Evolutionary conservation across 192 early-diverging fungal genomes (phyloP), one percentile per base, ranked within the genome.

Genomic region (Coemansia sp.): DNA sequence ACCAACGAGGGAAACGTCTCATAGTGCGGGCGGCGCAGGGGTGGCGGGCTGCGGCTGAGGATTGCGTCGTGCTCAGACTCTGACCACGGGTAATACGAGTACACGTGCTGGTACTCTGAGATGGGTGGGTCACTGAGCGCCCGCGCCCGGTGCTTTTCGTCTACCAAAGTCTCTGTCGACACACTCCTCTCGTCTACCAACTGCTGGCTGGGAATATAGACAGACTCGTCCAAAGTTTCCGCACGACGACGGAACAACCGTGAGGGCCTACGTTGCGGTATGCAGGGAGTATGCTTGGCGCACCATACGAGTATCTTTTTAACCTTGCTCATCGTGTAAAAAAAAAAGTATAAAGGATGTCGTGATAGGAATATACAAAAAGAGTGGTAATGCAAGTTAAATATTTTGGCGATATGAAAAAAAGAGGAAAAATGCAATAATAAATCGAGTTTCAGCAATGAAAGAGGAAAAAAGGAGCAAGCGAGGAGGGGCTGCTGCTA

Each of bases 81-180:
- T n/a, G 78, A 58, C 78, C 73, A 80, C 16, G 78, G 78, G 16
- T 75, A 80, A 66, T 80, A 80, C 43, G 78, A 80, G 44, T 80
- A 80, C 11, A 52, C 66, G 43, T 80, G 64, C 49, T 75, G 59
- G 50, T 60, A 45, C 7, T 68, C 77, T 20, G 64, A 59, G 29
- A 79, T 70, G 4, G 56, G 66, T n/a, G 53, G 29, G 38, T 75
- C 66, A 45, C 77, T 71, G 30, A 80, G 50, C 24, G 66, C 69
- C 62, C 73, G 71, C 40, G 44, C 62, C 13, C 68, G 65, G 18
- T 66, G 61, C 37, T 70, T 74, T 16, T 74, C 69, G 38, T 75
- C 66, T 1, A 80, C 78, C 66, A 80, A 67, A 35, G 78, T 80
- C 24, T 75, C 78, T 11, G 67, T 60, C n/a, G 73, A 74, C 15